A percentile compares a stretch with the other conserved stretches of the same genome.
Conservation (phyloP, 164 flowering plant genomes). For the Nelumbo lutea region DNA sequence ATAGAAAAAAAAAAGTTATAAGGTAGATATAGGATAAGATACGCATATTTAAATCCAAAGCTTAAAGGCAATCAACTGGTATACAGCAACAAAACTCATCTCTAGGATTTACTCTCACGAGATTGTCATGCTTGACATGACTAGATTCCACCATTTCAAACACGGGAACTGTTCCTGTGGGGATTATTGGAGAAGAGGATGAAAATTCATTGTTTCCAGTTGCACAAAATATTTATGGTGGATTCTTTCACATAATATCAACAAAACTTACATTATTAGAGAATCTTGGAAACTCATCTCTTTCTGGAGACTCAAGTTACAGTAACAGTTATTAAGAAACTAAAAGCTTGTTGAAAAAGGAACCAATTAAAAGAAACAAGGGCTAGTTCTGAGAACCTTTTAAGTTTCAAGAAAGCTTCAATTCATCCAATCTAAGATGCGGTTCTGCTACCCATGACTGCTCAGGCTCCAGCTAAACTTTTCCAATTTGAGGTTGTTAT, state of each 20-base stretch:
- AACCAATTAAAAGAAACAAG: not conserved
- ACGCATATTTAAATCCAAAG: too few species aligned
- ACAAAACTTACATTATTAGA: not conserved
- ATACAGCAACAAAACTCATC: conserved; percentile 31
- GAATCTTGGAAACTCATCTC: not conserved
- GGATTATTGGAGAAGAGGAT: conserved; percentile 27
- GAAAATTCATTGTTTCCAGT: not conserved
- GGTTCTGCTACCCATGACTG: conserved; percentile 36
- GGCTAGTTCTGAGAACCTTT: not conserved
- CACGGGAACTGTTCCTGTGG: conserved; percentile 35
- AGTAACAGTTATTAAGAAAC: not conserved
- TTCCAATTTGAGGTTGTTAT: conserved; percentile 17
- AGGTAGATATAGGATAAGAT: too few species aligned
- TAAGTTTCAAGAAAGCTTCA: not conserved
- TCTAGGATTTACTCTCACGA: conserved; percentile 29
- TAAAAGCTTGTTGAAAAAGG: not conserved
- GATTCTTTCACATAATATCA: too few species aligned
- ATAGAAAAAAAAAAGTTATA: too few species aligned
- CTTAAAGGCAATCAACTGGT: conserved; percentile 12
- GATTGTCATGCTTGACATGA: conserved; percentile 32
- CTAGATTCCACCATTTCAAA: conserved; percentile 32
- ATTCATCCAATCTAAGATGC: conserved; percentile 19
- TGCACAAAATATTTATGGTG: too few species aligned
- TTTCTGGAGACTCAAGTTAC: not conserved
- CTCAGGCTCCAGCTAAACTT: conserved; percentile 22